Conservation (phyloP, 306 rosid species). For the Sindora glabra region DNA sequence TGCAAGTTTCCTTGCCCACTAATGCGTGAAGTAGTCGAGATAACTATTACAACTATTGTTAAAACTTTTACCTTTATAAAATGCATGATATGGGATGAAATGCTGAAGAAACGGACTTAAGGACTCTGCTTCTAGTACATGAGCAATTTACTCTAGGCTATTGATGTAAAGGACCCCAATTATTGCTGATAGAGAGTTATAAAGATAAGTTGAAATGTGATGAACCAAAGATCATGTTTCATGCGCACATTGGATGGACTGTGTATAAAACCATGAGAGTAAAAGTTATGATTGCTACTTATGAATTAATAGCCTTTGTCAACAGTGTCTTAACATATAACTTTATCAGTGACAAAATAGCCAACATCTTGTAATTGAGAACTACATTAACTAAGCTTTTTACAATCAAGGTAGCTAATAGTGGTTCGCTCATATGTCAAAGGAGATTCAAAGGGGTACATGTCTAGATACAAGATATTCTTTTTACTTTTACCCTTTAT, state of each 20-base stretch:
- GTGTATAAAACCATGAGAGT: background rate
- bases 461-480: background rate
- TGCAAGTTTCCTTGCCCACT: no score
- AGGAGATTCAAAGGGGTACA: background rate
- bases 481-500: background rate
- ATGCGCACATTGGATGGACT: background rate
- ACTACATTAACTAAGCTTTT: background rate
- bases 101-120: no score
- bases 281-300: background rate
- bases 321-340: background rate
- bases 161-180: no score
- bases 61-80: no score
- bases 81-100: no score
- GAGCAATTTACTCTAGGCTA: no score
- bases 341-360: background rate
- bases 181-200: no score
- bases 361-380: background rate
- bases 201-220: no score
- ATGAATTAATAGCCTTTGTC: background rate
- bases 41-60: no score
- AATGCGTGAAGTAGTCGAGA: no score
- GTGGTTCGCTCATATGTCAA: background rate
- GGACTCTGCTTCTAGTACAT: no score
- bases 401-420: background rate
- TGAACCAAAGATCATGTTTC: background rate